Evolutionary conservation across 495 filamentous ascomycete species (phyloP), one percentile per base, ranked within the genome.

Genomic region (Pseudevernia furfuracea): DNA sequence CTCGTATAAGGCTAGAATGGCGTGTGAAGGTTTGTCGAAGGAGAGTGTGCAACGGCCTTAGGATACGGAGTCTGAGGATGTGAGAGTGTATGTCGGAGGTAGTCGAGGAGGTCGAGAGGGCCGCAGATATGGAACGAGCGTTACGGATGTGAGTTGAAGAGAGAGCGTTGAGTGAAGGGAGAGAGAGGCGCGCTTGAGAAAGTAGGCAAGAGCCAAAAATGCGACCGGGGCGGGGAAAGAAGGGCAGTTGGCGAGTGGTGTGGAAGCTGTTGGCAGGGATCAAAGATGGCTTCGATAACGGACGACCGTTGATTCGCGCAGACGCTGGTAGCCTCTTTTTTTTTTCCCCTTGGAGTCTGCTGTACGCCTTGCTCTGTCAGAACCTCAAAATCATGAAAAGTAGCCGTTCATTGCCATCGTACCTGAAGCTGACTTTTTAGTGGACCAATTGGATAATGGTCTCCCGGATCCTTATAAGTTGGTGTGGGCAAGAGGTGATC

Each of bases 261-360:
- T 46, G 63, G 48, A 41, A 59, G 30, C 8, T 56, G 60, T 32
- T 53, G 63, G 48, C 66, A 70, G 69, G 66, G 62, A 67, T 70
- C n/a, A 38, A 58, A 48, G 59, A 59, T 62, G 58, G 43, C 12
- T 52, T 69, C 69, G 69, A 71, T 71, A 71, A 69, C 67, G 64
- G 64, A 53, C 55, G 61, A n/a, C 23, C 43, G 69, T 41, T 71
- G 69, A 71, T 68, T 68, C 64, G 69, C 69, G 67, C 64, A 71
- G 21, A 58, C 48, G 56, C 23, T 41, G 59, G 37, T 67, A 64
- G 66, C 66, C 46, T 43, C 65, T 59, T 53, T 43, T 60, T 7
- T 39, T 61, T n/a, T n/a, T n/a, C n/a, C 36, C 14, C 30, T 30
- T 38, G 28, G 34, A 14, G 36, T 60, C 34, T 39, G 25, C 37